A percentile compares a stretch with the other conserved stretches of the same genome.
These are phyloP conservation scores for Backusella psychrophila DNA, from an alignment of 192 early-diverging fungal genomes.

Conservation along the genomic window DNA sequence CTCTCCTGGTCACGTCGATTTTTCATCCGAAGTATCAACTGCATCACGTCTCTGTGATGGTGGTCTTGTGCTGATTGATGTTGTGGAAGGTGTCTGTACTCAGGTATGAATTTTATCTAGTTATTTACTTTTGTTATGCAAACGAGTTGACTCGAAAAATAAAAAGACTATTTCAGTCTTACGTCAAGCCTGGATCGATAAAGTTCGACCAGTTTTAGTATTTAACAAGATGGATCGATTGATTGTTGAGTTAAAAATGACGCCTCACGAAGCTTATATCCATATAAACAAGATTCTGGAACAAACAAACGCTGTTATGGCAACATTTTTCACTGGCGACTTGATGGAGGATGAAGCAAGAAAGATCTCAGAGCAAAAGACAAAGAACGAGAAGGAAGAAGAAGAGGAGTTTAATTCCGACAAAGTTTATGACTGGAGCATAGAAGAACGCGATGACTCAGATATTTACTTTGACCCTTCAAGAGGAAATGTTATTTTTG, in stretches of 20 bases:
- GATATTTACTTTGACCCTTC: conserved; percentile 96
- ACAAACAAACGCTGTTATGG: conserved; percentile 96
- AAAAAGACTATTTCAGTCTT: conserved; percentile 90
- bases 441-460: conserved; percentile 90
- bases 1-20: conserved; percentile 98
- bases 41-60: conserved; percentile 97
- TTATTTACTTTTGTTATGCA: background rate
- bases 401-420: conserved; percentile 42
- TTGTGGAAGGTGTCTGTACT: conserved; percentile 98
- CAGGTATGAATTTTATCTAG: conserved; percentile 53
- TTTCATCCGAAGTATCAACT: conserved; percentile 98
- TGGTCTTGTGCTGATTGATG: conserved; percentile 93
- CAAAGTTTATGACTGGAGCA: conserved; percentile 70
- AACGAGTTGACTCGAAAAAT: background rate
- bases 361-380: conserved; percentile 41
- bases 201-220: conserved; percentile 89
- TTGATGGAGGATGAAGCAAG: conserved; percentile 78
- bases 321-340: conserved; percentile 91
- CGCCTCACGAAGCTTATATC: conserved; percentile 86
- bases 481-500: conserved; percentile 95
- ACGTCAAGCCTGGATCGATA: conserved; percentile 92
- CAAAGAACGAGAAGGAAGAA: conserved; percentile 19
- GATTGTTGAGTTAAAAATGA: conserved; percentile 91
- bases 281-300: conserved; percentile 95
- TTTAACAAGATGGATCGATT: conserved; percentile 98